Conservation (phyloP, 73 alveolate genomes). For the Paramecium biaurelia region DNA sequence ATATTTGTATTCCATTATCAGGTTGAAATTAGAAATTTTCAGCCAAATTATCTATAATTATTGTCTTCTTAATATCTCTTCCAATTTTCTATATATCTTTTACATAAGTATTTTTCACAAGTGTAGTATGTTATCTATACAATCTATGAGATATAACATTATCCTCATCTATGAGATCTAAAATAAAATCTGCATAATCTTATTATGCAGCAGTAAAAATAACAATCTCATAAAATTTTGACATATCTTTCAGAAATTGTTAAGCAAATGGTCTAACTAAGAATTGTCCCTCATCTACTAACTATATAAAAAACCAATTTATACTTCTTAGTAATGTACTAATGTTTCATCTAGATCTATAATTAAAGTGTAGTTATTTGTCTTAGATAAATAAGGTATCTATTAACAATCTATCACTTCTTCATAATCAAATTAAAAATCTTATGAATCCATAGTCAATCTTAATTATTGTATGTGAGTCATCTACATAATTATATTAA, state of each 20-base stretch:
- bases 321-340: slow-evolving; percentile 46
- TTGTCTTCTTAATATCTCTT: slow-evolving; percentile 68
- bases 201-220: slow-evolving; percentile 90
- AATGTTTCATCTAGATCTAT: slow-evolving; percentile 40
- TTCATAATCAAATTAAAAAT: not conserved
- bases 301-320: not conserved
- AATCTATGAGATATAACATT: slow-evolving; percentile 79
- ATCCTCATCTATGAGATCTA: slow-evolving; percentile 75
- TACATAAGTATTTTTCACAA: slow-evolving; percentile 11
- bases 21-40: slow-evolving; percentile 73
- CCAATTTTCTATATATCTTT: slow-evolving; percentile 82
- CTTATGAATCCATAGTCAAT: not conserved
- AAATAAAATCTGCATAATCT: slow-evolving; percentile 91
- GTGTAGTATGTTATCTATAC: slow-evolving; percentile 78
- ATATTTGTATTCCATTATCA: slow-evolving; percentile 75
- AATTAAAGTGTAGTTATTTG: slow-evolving; percentile 2
- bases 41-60: slow-evolving; percentile 81
- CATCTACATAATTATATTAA: not conserved
- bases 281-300: slow-evolving; percentile 66
- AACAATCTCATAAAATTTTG: slow-evolving; percentile 83
- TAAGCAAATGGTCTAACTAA: slow-evolving; percentile 87
- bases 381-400: slow-evolving; percentile 11
- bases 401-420: not conserved
- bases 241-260: slow-evolving; percentile 74
- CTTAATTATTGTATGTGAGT: not conserved